Conservation (phyloP, 2,329 filamentous ascomycete genomes). For the Myriangium duriaei region DNA sequence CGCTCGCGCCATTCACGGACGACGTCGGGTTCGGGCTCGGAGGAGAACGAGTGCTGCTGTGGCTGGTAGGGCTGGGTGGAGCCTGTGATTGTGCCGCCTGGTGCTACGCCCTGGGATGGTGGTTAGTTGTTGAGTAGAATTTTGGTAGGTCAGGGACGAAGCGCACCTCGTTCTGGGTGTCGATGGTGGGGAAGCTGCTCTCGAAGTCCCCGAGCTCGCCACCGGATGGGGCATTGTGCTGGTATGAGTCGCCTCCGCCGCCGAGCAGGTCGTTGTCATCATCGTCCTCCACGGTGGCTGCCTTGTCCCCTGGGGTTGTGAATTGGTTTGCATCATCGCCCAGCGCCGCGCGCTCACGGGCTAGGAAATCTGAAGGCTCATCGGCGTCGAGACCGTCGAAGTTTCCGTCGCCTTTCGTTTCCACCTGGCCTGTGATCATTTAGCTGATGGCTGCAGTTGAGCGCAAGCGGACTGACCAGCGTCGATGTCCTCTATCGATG, state of each 20-base stretch:
- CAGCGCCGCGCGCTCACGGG: conserved; percentile 77
- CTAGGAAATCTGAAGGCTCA: conserved; percentile 72
- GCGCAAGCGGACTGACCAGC: conserved; percentile 28
- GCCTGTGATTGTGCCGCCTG: conserved; percentile 71
- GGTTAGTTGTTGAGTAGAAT: no score
- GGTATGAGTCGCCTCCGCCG: conserved; percentile 33
- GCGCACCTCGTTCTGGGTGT: conserved; percentile 57
- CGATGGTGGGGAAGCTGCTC: conserved; percentile 80
- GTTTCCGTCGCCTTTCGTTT: conserved; percentile 40
- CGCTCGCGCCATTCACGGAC: conserved; percentile 85
- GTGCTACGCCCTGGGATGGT: conserved; percentile 49
- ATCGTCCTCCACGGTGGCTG: conserved; percentile 47
- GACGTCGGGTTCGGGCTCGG: conserved; percentile 79
- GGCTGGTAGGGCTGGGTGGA: conserved; percentile 44
- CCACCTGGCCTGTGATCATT: conserved; percentile 51
- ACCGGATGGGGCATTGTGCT: conserved; percentile 25
- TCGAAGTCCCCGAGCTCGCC: conserved; percentile 57
- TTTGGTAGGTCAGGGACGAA: not conserved
- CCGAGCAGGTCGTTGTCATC: conserved; percentile 57
- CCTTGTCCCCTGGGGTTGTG: conserved; percentile 58
- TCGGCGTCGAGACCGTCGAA: conserved; percentile 41
- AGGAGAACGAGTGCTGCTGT: conserved; percentile 41
- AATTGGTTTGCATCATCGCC: conserved; percentile 93
- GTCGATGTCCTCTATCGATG: conserved; percentile 41
- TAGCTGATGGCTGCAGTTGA: conserved; percentile 11